These are phyloP conservation scores for Fusarium sp. DNA, from an alignment of 2,329 filamentous ascomycete species.

Conservation along the genomic window DNA sequence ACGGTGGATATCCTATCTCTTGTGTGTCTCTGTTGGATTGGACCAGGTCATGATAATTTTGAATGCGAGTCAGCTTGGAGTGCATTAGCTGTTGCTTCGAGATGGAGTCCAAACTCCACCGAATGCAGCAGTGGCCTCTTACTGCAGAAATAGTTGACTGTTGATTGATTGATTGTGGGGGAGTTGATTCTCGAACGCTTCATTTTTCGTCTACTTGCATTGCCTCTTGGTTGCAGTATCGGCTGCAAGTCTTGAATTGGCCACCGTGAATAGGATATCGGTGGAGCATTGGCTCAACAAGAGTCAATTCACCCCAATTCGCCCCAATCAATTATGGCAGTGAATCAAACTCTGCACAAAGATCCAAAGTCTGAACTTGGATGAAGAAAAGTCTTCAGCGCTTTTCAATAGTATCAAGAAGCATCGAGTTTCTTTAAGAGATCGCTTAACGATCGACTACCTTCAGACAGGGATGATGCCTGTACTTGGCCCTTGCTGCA, in stretches of 20 bases:
- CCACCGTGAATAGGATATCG: constrained; percentile 35
- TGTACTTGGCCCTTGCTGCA: constrained; percentile 6
- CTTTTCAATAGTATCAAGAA: background rate
- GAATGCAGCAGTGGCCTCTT: background rate
- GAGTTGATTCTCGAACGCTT: constrained; percentile 19
- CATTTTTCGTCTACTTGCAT: constrained; percentile 20
- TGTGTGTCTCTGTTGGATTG: constrained; percentile 38
- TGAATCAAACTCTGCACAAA: background rate
- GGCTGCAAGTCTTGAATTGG: constrained; percentile 27
- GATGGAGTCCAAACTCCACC: constrained; percentile 20
- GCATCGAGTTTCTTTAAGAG: constrained; percentile 5
- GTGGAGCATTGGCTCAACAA: constrained; percentile 9
- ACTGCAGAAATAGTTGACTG: background rate
- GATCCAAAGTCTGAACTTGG: background rate
- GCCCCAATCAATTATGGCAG: background rate
- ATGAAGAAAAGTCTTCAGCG: background rate
- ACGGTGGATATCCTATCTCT: constrained; percentile 18
- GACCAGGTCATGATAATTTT: constrained; percentile 3
- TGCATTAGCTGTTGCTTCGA: constrained; percentile 16
- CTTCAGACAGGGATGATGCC: constrained; percentile 25
- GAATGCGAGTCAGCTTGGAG: constrained; percentile 34
- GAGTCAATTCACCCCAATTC: background rate
- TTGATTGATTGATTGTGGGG: background rate
- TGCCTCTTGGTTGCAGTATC: constrained; percentile 7
- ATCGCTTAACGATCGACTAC: constrained; percentile 18